Conservation (phyloP, 192 early-diverging fungal species). For the Podila verticillata region DNA sequence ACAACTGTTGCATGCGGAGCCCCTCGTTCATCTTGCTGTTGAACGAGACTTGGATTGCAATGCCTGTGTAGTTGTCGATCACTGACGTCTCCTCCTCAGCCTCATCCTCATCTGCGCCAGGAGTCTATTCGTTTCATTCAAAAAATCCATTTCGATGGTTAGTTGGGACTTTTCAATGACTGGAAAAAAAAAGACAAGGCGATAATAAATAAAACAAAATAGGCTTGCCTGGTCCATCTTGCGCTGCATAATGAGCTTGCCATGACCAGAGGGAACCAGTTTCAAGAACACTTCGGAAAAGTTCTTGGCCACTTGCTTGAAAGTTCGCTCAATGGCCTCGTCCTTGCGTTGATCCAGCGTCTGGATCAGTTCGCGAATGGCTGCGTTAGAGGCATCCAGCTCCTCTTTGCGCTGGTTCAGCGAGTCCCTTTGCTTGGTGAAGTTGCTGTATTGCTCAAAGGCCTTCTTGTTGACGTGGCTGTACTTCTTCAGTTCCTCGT, state of each 20-base stretch:
- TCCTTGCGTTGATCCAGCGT: conserved; percentile 96
- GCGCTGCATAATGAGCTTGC: conserved; percentile 87
- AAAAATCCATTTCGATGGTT: conserved; percentile 7
- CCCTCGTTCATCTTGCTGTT: conserved; percentile 89
- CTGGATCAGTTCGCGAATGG: conserved; percentile 89
- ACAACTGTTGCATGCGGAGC: conserved; percentile 93
- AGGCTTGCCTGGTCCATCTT: conserved; percentile 58
- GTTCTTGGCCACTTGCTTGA: conserved; percentile 89
- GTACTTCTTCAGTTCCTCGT: conserved; percentile 89
- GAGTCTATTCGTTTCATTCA: conserved; percentile 14
- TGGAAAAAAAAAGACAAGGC: too few relatives aligned
- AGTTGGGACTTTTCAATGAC: background rate
- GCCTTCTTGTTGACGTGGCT: conserved; percentile 99
- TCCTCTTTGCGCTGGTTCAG: conserved; percentile 88
- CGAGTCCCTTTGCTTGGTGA: conserved; percentile 88
- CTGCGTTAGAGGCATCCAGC: conserved; percentile 81
- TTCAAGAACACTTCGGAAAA: conserved; percentile 90
- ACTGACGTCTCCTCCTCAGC: conserved; percentile 52
- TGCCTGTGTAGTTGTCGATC: conserved; percentile 90
- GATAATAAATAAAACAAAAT: conserved; percentile 6
- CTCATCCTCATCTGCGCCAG: conserved; percentile 52
- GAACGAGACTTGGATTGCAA: conserved; percentile 94
- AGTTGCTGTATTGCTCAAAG: conserved; percentile 96
- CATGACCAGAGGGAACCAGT: conserved; percentile 89
- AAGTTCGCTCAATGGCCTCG: conserved; percentile 96